Conservation (phyloP, 768 basidiomycete species). For the Pluteus cervinus region DNA sequence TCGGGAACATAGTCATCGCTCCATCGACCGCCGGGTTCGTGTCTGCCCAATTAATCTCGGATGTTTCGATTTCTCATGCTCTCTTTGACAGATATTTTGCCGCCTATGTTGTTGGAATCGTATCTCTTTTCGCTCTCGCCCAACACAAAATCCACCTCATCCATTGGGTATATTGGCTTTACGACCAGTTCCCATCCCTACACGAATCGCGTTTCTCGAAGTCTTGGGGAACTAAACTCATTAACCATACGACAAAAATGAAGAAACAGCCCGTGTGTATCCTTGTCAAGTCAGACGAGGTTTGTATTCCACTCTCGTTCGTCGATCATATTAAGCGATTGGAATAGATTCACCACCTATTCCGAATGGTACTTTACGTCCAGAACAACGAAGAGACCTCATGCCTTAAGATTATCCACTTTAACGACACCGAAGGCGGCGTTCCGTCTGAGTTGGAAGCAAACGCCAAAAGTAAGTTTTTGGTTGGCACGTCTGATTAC, state of each 20-base stretch:
- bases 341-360: conserved; percentile 55
- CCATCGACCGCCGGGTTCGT: conserved; percentile 50
- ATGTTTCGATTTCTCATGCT: conserved; percentile 2
- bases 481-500: background rate
- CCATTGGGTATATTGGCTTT: conserved; percentile 53
- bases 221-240: conserved; percentile 37
- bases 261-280: conserved; percentile 54
- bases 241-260: conserved; percentile 36
- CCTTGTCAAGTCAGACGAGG: conserved; percentile 61
- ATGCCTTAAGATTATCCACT: conserved; percentile 63
- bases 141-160: conserved; percentile 52
- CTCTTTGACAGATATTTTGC: conserved; percentile 45
- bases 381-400: conserved; percentile 65
- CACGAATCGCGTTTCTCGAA: conserved; percentile 33
- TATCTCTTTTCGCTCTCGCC: conserved; percentile 38
- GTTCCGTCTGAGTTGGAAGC: conserved; percentile 70
- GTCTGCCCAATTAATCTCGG: background rate
- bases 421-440: conserved; percentile 43
- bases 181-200: conserved; percentile 50
- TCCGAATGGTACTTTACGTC: conserved; percentile 64
- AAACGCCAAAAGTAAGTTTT: conserved; percentile 53
- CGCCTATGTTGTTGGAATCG: conserved; percentile 50
- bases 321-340: background rate
- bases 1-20: conserved; percentile 56
- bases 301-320: conserved; percentile 18